Percentiles rank a stretch among this genome's conserved stretches.
Evolutionary conservation across 2,329 filamentous ascomycete species (phyloP).

Genomic region (Alternaria sp.): DNA sequence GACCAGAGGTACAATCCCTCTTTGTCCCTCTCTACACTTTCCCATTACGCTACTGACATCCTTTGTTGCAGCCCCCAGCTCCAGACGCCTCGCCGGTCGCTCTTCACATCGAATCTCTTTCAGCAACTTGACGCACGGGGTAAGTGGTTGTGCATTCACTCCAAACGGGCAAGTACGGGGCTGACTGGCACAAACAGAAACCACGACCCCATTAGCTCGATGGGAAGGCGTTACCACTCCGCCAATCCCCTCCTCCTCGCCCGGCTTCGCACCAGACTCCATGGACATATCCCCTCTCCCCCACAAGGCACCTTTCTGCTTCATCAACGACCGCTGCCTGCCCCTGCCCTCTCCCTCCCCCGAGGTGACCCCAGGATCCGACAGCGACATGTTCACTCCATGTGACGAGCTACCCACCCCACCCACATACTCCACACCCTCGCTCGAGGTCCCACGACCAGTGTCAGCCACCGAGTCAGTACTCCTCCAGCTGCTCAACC

Average conservation of each 20-base stretch:
- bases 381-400: slow-evolving; percentile 56
- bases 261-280: slow-evolving; percentile 72
- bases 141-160: slow-evolving; percentile 55
- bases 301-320: slow-evolving; percentile 77
- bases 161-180: slow-evolving; percentile 28
- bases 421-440: slow-evolving; percentile 36
- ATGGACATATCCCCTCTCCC: slow-evolving; percentile 94
- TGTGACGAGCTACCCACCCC: slow-evolving; percentile 44
- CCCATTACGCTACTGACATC: slow-evolving; percentile 50
- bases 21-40: slow-evolving; percentile 39
- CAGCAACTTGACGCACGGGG: slow-evolving; percentile 65
- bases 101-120: slow-evolving; percentile 80
- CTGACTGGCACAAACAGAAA: slow-evolving; percentile 50
- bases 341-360: slow-evolving; percentile 77
- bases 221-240: slow-evolving; percentile 81
- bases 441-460: slow-evolving; percentile 47
- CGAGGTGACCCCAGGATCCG: slow-evolving; percentile 56
- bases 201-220: slow-evolving; percentile 56
- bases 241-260: slow-evolving; percentile 83
- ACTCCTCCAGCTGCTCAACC: not conserved
- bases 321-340: slow-evolving; percentile 68
- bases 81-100: slow-evolving; percentile 81
- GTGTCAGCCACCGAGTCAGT: slow-evolving; percentile 52
- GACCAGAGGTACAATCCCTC: slow-evolving; percentile 77
- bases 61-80: slow-evolving; percentile 73